phyloP scores from a whole-genome alignment of 2,329 filamentous ascomycete species.

The Ceratocystiopsis minuta region DNA sequence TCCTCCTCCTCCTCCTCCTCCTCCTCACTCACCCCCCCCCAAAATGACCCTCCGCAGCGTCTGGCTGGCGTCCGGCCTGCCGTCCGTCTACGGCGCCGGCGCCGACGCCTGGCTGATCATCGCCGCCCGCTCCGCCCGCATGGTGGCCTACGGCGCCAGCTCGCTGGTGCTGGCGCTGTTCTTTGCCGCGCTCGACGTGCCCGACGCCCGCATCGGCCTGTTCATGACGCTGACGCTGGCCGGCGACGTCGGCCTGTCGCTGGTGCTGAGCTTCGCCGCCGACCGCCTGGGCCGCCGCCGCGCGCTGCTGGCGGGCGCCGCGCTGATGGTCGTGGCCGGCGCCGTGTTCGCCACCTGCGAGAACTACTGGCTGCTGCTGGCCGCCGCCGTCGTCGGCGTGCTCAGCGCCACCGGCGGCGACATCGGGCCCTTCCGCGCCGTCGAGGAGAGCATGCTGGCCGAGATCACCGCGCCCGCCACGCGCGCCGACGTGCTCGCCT shows the following conservation, averaged over 20 bases:
- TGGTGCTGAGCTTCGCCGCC: constrained; percentile 38
- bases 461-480: constrained; percentile 37
- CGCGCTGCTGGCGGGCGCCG: constrained; percentile 32
- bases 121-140: constrained; percentile 30
- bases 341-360: constrained; percentile 32
- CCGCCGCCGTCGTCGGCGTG: constrained; percentile 41
- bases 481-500: constrained; percentile 44
- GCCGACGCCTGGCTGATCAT: constrained; percentile 36
- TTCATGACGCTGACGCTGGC: constrained; percentile 49
- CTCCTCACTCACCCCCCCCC: constrained; percentile 1
- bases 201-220: constrained; percentile 40
- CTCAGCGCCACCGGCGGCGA: constrained; percentile 45
- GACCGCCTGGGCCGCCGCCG: constrained; percentile 38
- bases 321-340: constrained; percentile 39
- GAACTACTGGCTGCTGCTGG: constrained; percentile 40
- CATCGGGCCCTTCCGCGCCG: constrained; percentile 48
- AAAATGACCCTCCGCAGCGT: constrained; percentile 4
- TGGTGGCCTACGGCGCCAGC: constrained; percentile 45
- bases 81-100: constrained; percentile 26
- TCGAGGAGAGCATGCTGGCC: constrained; percentile 46
- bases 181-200: constrained; percentile 34
- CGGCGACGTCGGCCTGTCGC: constrained; percentile 41
- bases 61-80: constrained; percentile 30
- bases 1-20: background rate
- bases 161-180: constrained; percentile 44